phyloP scores from a whole-genome alignment of 2,329 filamentous ascomycete species.

The Sclerotinia nivalis region DNA sequence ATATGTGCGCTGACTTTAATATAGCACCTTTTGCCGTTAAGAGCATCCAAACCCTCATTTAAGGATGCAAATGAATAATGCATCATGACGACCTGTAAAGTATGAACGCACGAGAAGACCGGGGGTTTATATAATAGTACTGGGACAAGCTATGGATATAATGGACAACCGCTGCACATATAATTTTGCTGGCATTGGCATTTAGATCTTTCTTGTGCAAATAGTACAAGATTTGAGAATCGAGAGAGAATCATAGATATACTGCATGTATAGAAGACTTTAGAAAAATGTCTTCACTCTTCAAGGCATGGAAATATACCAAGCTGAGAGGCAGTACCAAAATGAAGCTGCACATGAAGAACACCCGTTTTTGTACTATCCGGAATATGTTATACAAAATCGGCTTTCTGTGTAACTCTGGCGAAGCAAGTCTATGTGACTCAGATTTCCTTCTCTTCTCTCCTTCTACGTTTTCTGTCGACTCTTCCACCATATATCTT shows the following conservation, averaged over 20 bases:
- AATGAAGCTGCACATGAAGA: neutral
- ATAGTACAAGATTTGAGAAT: neutral
- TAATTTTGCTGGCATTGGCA: neutral
- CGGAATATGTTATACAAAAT: neutral
- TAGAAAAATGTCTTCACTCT: neutral
- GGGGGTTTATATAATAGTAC: neutral
- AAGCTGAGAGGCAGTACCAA: neutral
- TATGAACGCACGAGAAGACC: constrained; percentile 7
- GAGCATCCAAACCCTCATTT: constrained; percentile 53
- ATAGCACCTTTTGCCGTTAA: constrained; percentile 58
- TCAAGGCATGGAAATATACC: neutral
- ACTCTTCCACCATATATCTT: neutral
- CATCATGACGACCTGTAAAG: constrained; percentile 22
- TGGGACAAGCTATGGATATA: neutral
- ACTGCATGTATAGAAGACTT: neutral
- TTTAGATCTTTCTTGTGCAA: neutral
- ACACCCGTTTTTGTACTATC: neutral
- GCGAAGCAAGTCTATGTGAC: neutral
- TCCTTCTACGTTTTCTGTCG: neutral
- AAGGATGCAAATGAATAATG: constrained; percentile 28
- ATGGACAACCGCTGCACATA: constrained; percentile 4
- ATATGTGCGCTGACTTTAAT: constrained; percentile 20
- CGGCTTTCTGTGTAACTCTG: neutral
- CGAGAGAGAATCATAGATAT: neutral
- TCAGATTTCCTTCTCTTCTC: neutral